A percentile compares a stretch with the other conserved stretches of the same genome.
These are phyloP conservation scores for Backusella sp. DNA, from an alignment of 192 early-diverging fungal species.

Conservation along the genomic window DNA sequence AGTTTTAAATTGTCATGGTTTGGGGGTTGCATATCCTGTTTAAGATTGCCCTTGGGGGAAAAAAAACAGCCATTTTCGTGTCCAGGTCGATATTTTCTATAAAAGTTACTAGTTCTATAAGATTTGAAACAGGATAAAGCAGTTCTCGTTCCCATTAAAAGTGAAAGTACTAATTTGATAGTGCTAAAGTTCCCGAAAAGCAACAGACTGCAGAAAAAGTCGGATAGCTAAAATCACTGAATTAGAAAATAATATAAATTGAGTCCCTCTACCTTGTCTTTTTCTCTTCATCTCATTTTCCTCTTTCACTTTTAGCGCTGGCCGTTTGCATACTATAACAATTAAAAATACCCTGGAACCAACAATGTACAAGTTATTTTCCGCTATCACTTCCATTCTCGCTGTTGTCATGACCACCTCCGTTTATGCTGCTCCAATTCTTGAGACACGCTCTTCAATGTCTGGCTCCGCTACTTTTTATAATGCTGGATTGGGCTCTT, in stretches of 20 bases:
- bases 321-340: neutral
- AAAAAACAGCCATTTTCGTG: neutral
- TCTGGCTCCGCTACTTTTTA: conserved; percentile 34
- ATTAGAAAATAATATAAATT: neutral
- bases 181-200: neutral
- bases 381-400: neutral
- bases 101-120: neutral
- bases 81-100: neutral
- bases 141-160: neutral
- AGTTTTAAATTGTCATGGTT: neutral
- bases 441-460: neutral
- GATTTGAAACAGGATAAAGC: conserved; percentile 1
- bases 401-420: neutral
- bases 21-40: neutral
- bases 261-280: neutral
- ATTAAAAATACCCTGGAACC: neutral
- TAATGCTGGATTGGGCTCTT: conserved; percentile 23
- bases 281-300: neutral
- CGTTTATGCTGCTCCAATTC: neutral
- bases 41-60: neutral
- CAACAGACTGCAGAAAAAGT: conserved; percentile 1
- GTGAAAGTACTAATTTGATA: neutral
- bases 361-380: neutral
- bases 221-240: neutral
- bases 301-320: neutral